These are phyloP conservation scores for Tulasnella sp. DNA, from an alignment of 768 basidiomycete species.

Conservation along the genomic window DNA sequence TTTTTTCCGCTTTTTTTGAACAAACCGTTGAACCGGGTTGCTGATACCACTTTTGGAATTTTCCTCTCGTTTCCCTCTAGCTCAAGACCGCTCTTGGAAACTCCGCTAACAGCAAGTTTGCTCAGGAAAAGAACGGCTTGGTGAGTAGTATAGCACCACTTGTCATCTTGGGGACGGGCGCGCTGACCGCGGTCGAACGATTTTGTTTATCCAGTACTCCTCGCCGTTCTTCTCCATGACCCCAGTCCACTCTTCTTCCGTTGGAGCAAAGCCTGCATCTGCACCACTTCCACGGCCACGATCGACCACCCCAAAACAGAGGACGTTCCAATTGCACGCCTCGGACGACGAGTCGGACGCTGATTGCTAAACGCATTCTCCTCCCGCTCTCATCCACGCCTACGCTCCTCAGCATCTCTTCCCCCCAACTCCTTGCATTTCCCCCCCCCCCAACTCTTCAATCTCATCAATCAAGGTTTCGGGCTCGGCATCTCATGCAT, in stretches of 20 bases:
- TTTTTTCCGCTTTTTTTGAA: background rate
- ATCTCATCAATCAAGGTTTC: slow-evolving; percentile 3
- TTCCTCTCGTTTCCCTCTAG: background rate
- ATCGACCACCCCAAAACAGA: slow-evolving; percentile 10
- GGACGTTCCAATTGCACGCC: slow-evolving; percentile 16
- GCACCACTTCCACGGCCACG: slow-evolving; percentile 10
- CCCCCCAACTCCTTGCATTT: background rate
- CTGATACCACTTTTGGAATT: background rate
- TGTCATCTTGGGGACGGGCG: too few species aligned
- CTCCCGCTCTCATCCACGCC: background rate
- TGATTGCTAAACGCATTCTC: background rate
- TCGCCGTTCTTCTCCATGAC: slow-evolving; percentile 24
- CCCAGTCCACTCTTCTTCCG: background rate
- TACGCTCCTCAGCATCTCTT: background rate
- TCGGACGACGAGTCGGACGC: slow-evolving; percentile 11
- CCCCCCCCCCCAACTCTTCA: background rate
- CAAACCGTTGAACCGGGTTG: background rate
- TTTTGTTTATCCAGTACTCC: slow-evolving; percentile 6
- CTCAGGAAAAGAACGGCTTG: slow-evolving; percentile 24
- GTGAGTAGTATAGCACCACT: too few species aligned
- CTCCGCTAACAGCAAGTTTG: slow-evolving; percentile 7
- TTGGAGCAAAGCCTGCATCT: slow-evolving; percentile 10
- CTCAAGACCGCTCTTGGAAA: slow-evolving; percentile 17
- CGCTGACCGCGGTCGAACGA: background rate
- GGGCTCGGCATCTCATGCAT: background rate